Conservation (phyloP, 73 alveolate genomes). For the Paramecium pentaurelia region DNA sequence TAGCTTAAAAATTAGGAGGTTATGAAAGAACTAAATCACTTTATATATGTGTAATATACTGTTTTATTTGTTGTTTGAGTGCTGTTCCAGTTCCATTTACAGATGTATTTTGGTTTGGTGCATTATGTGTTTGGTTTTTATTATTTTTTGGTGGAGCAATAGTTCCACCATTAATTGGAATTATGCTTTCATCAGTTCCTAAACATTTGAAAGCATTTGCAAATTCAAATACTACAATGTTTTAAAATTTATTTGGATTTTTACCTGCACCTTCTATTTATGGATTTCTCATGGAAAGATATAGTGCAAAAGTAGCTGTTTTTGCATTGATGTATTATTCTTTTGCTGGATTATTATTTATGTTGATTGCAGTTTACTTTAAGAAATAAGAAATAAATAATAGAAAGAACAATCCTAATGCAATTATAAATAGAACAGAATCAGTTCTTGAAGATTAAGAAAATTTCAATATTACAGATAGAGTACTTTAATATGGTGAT, state of each 20-base stretch:
- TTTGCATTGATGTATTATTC: constrained; percentile 45
- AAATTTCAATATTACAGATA: neutral
- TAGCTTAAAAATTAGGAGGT: constrained; percentile 86
- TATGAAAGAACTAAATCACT: constrained; percentile 79
- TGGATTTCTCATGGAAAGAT: constrained; percentile 70
- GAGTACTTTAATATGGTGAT: constrained; percentile 14
- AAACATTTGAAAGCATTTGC: constrained; percentile 83
- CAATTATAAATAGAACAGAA: neutral
- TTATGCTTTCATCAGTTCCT: constrained; percentile 80
- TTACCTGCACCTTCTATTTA: constrained; percentile 93
- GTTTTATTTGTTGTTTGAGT: constrained; percentile 65
- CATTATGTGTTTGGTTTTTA: constrained; percentile 79
- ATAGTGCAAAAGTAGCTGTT: constrained; percentile 68
- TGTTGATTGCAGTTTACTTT: neutral
- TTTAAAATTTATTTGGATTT: constrained; percentile 89
- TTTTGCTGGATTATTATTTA: constrained; percentile 26
- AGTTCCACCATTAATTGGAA: constrained; percentile 92
- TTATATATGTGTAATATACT: constrained; percentile 68
- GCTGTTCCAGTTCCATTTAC: constrained; percentile 79
- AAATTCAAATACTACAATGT: constrained; percentile 83
- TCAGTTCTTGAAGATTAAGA: neutral
- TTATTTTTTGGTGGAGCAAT: constrained; percentile 90
- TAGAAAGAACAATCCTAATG: neutral
- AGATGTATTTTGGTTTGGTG: constrained; percentile 59
- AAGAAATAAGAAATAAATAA: neutral